Percentiles rank a stretch among this genome's conserved stretches.
Evolutionary conservation across 1,284 basidiomycete species (phyloP).

Genomic region (Ceratobasidium sp.): DNA sequence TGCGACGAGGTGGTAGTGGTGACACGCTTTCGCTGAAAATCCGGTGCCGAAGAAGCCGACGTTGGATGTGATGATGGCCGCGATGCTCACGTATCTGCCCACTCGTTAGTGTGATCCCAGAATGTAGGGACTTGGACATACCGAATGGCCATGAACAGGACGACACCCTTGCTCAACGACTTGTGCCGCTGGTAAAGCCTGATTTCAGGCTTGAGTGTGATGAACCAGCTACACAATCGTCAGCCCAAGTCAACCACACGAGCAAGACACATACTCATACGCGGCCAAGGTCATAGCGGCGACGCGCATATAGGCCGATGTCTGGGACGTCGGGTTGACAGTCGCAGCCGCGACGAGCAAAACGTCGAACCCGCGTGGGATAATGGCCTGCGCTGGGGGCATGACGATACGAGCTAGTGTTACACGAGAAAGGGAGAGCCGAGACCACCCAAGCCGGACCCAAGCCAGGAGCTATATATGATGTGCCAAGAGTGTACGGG

Average conservation of each 20-base stretch:
- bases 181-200: conserved; percentile 38
- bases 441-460: conserved; percentile 15
- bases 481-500: not conserved
- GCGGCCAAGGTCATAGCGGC: conserved; percentile 40
- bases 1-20: conserved; percentile 41
- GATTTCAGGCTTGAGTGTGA: conserved; percentile 35
- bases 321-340: conserved; percentile 13
- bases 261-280: conserved; percentile 23
- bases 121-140: not conserved
- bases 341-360: conserved; percentile 26
- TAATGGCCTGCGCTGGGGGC: conserved; percentile 1
- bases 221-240: conserved; percentile 24
- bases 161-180: conserved; percentile 31
- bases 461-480: conserved; percentile 11
- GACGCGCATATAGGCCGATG: conserved; percentile 36
- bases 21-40: conserved; percentile 27
- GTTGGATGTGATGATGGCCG: conserved; percentile 38
- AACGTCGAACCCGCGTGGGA: conserved; percentile 8
- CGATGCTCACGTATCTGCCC: conserved; percentile 29
- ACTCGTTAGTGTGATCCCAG: not conserved
- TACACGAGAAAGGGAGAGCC: not conserved
- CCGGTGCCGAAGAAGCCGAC: conserved; percentile 45
- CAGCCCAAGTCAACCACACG: not conserved
- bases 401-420: not conserved
- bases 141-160: conserved; percentile 32